Evolutionary conservation across 1,284 basidiomycete species (phyloP), one percentile per base, ranked within the genome.

Genomic region (Peniophora sp.): DNA sequence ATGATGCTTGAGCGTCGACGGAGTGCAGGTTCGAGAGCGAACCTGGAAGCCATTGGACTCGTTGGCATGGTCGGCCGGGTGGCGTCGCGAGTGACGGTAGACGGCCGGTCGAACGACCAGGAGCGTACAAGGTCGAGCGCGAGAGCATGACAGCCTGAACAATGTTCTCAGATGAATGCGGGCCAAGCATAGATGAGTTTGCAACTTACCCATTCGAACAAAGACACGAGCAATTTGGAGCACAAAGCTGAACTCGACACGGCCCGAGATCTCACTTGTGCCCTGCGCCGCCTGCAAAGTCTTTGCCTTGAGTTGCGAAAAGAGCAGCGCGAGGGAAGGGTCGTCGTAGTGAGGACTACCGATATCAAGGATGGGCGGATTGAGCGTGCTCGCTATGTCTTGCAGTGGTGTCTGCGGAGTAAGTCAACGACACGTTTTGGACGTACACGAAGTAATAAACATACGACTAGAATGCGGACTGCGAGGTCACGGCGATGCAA

Each of bases 271-370:
- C 61, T 93, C 91, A 60, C 84, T 91, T 0, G 89, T 90, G 8
- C 93, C 94, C 64, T 94, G 88, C 3, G 89, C 89, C 0, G 93
- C 87, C 71, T 97, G 93, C 22, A 97, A 69, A 0, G 93, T 94
- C 71, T 89, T 92, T 20, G 83, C 81, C 58, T 89, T 86, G 53
- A 97, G 72, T 57, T 97, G 89, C n/a, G 85, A 87, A 67, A 96
- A 97, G 48, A 97, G 70, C 43, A 97, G 71, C 0, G 92, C 87
- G 44, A 97, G 76, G 58, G 89, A 88, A 1, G 95, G 91, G 64
- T 97, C 93, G 57, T 97, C 93, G 61, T 94, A 92, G 61, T 89
- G 83, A 12, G 89, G 85, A 58, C 91, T 84, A n/a, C 87, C 88
- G 48, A 92, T 85, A 43, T 84, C 77, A 11, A 71, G 61, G 19